Conservation (phyloP, 1,284 basidiomycete species). For the Cutaneotrichosporon curvatum region DNA sequence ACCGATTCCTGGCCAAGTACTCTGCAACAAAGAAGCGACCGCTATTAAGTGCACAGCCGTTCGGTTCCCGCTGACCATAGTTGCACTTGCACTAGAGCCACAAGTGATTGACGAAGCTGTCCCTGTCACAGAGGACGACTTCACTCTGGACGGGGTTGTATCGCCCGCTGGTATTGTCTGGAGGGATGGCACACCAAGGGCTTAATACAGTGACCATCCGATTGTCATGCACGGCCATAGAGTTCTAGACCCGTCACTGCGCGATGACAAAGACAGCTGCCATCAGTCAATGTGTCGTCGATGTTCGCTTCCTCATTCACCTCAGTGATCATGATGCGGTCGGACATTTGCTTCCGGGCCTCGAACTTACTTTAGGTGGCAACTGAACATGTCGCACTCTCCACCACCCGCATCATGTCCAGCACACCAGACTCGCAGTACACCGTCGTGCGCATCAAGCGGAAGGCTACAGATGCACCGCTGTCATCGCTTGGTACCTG, state of each 20-base stretch:
- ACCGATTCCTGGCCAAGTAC: conserved; percentile 38
- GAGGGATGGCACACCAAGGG: conserved; percentile 14
- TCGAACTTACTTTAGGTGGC: neutral
- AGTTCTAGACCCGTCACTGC: too few species aligned
- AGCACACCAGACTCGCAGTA: conserved; percentile 12
- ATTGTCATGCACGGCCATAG: too few species aligned
- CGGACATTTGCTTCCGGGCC: neutral
- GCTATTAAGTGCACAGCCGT: conserved; percentile 29
- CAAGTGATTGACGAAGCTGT: conserved; percentile 34
- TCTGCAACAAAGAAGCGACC: conserved; percentile 21
- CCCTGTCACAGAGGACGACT: conserved; percentile 33
- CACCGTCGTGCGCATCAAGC: conserved; percentile 47
- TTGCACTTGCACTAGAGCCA: conserved; percentile 38
- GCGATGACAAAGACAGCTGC: too few species aligned
- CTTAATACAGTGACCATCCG: too few species aligned
- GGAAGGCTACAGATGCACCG: conserved; percentile 45
- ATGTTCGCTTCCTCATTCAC: neutral
- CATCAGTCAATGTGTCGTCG: too few species aligned
- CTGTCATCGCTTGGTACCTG: conserved; percentile 40
- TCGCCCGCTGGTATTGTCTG: conserved; percentile 29
- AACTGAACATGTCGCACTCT: neutral
- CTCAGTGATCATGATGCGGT: neutral
- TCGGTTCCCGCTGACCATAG: conserved; percentile 16
- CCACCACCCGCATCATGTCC: neutral
- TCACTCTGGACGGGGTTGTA: conserved; percentile 35